phyloP scores from a whole-genome alignment of 2,329 filamentous ascomycete genomes.

The Hypoxylon sp. region DNA sequence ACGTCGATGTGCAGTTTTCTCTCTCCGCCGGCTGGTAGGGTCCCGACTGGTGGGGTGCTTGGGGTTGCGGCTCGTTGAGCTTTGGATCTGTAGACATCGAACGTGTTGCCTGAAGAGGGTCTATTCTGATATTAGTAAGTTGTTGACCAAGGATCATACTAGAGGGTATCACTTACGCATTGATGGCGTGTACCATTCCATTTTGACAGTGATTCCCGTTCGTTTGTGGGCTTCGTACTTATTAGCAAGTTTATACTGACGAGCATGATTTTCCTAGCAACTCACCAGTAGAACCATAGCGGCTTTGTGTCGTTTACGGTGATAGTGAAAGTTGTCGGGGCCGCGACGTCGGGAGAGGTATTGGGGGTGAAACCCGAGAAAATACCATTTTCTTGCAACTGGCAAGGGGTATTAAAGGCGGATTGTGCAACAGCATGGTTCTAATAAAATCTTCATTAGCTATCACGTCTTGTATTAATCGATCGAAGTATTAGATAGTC shows the following conservation, averaged over 20 bases:
- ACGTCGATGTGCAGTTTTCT: slow-evolving; percentile 52
- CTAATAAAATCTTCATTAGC: slow-evolving; percentile 39
- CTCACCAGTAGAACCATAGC: slow-evolving; percentile 61
- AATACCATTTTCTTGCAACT: slow-evolving; percentile 53
- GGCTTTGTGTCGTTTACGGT: slow-evolving; percentile 59
- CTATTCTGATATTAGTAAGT: slow-evolving; percentile 30
- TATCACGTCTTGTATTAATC: neutral
- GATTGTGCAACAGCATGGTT: slow-evolving; percentile 58
- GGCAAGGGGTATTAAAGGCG: slow-evolving; percentile 55
- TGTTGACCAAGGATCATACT: neutral
- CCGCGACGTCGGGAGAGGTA: slow-evolving; percentile 46
- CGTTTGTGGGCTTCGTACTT: slow-evolving; percentile 51
- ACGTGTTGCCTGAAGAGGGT: slow-evolving; percentile 51
- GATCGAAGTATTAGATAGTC: slow-evolving; percentile 32
- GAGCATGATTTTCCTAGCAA: neutral
- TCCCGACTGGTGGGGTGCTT: slow-evolving; percentile 49
- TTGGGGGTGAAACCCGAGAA: slow-evolving; percentile 58
- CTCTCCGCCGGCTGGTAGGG: slow-evolving; percentile 50
- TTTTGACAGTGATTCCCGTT: slow-evolving; percentile 59
- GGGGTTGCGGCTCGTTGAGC: slow-evolving; percentile 41
- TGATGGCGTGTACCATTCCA: slow-evolving; percentile 56
- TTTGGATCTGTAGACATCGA: slow-evolving; percentile 51
- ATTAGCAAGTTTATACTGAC: slow-evolving; percentile 11
- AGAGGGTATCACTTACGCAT: slow-evolving; percentile 48
- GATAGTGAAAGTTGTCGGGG: slow-evolving; percentile 57